Evolutionary conservation across 2,329 filamentous ascomycete species (phyloP), one percentile per base, ranked within the genome.

Genomic region (Neoascochyta sp.): DNA sequence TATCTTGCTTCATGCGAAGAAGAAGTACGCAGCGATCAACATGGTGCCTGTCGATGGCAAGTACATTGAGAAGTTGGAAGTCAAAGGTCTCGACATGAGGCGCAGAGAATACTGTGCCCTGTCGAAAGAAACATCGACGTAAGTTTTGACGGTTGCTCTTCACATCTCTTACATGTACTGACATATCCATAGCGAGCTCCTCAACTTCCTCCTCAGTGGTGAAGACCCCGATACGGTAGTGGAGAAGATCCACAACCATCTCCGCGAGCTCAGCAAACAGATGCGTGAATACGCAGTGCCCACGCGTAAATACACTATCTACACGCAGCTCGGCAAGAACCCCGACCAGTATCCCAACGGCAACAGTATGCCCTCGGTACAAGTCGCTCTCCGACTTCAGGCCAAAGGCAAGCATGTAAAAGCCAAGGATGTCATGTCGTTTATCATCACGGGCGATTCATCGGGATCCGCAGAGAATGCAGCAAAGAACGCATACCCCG

Each of bases 1-100:
- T 17, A 84, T 98, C 33, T 69, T 98, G 21, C 73, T 98, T 9
- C 92, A 96, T 57, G 90, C 92, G 16, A 98, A 98, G 75, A 98
- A 98, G 73, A 98, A 98, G 71, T 98, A 98, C 63, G 92, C 92
- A 7, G 92, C 92, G 22, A 85, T 98, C 64, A 96, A 94, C 60
- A 79, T 96, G 61, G 79, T 92, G 5, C 86, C 95, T 52, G 74
- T 85, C 13, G 84, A 93, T 52, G 89, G 88, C 49, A 93, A 90
- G 60, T 94, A 82, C 56, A 73, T 90, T 24, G 90, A 96, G 61
- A 90, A 94, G 67, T 83, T 98, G 65, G 92, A 98, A 62, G 86
- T 98, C 57, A 98, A 98, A 67, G 92, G 92, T 70, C 76, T 98
- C 26, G 92, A 98, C 57, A 98, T 98, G 92, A 87, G 83, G 67